Conservation (phyloP, 2,329 filamentous ascomycete species). For the Colletotrichum cordylinicola region DNA sequence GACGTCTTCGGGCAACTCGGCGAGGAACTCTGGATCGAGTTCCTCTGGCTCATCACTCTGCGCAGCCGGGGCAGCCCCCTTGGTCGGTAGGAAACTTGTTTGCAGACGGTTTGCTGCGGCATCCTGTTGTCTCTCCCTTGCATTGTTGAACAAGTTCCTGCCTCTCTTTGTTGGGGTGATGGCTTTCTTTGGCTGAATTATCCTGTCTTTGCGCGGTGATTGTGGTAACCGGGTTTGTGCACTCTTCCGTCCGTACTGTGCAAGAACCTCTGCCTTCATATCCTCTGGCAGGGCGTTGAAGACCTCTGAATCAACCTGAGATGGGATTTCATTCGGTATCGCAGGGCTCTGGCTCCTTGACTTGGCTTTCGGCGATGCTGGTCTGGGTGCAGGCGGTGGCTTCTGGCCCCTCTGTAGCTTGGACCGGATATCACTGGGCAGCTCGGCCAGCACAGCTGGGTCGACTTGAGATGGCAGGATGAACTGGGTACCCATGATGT, state of each 20-base stretch:
- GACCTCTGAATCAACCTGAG: slow-evolving; percentile 85
- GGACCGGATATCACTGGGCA: slow-evolving; percentile 83
- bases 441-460: slow-evolving; percentile 78
- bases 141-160: slow-evolving; percentile 45
- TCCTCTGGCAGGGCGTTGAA: slow-evolving; percentile 85
- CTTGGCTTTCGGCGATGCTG: slow-evolving; percentile 35
- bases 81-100: slow-evolving; percentile 70
- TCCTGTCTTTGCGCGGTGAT: slow-evolving; percentile 62
- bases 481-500: slow-evolving; percentile 88
- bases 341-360: slow-evolving; percentile 46
- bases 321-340: slow-evolving; percentile 58
- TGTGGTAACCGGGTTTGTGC: slow-evolving; percentile 41
- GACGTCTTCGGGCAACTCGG: slow-evolving; percentile 82
- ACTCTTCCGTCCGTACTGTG: slow-evolving; percentile 62
- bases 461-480: slow-evolving; percentile 86
- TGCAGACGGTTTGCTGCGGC: slow-evolving; percentile 70
- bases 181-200: slow-evolving; percentile 56
- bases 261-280: slow-evolving; percentile 82
- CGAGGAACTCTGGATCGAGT: slow-evolving; percentile 76
- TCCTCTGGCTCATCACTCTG: slow-evolving; percentile 46
- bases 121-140: slow-evolving; percentile 56
- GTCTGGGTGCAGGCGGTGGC: slow-evolving; percentile 26
- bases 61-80: slow-evolving; percentile 32
- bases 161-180: slow-evolving; percentile 73
- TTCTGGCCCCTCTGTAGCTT: slow-evolving; percentile 54